A percentile compares a stretch with the other conserved stretches of the same genome.
These are phyloP conservation scores for Naganishia friedmannii DNA, from an alignment of 768 basidiomycete species.

Conservation along the genomic window DNA sequence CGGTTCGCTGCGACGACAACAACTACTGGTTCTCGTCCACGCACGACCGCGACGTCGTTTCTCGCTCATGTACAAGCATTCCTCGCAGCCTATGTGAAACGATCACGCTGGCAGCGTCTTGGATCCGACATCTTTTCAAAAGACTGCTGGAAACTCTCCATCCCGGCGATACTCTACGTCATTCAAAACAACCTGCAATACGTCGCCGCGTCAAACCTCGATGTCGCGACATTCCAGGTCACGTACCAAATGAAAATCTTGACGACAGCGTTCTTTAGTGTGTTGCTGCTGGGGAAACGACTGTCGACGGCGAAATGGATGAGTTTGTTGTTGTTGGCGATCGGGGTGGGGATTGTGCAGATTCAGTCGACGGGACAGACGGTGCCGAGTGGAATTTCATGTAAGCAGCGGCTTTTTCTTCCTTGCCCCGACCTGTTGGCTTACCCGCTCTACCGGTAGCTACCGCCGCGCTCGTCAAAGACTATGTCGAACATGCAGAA, in stretches of 20 bases:
- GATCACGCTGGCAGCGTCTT: conserved; percentile 27
- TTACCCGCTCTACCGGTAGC: not conserved
- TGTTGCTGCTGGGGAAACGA: conserved; percentile 72
- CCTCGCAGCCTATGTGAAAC: conserved; percentile 30
- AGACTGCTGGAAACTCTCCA: conserved; percentile 96
- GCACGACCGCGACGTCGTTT: not conserved
- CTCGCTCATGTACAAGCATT: not conserved
- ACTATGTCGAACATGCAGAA: conserved; percentile 3
- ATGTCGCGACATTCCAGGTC: conserved; percentile 94
- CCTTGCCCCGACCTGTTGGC: conserved; percentile 22
- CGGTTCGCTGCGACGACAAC: not conserved
- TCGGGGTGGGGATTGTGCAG: conserved; percentile 88
- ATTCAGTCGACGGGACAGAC: conserved; percentile 63
- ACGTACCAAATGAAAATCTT: conserved; percentile 97
- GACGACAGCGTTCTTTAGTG: conserved; percentile 86
- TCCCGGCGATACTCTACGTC: conserved; percentile 93
- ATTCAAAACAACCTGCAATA: conserved; percentile 95
- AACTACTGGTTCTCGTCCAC: not conserved
- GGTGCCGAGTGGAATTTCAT: conserved; percentile 18
- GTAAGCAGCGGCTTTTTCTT: conserved; percentile 19
- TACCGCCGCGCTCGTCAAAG: conserved; percentile 37
- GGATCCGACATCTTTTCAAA: conserved; percentile 63
- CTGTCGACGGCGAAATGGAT: conserved; percentile 76
- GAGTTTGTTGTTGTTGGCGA: conserved; percentile 74
- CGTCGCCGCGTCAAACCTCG: conserved; percentile 86